Evolutionary conservation across 1,139 yeast species (phyloP).

Genomic region (Saccharomyces pastorianus): DNA sequence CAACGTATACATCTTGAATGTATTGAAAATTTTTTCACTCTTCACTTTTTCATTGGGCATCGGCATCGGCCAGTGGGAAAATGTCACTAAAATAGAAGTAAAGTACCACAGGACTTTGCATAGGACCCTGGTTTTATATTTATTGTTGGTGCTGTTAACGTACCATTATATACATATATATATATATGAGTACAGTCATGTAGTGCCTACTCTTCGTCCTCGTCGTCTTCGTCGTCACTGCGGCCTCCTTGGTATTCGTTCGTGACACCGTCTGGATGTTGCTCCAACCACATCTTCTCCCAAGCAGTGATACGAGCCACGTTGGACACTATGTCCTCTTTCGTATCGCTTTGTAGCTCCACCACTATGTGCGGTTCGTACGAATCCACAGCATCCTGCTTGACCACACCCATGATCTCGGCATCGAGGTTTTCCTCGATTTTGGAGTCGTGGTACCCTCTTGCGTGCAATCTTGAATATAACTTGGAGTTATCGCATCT

Average conservation of each 20-base stretch:
- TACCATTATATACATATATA: neutral
- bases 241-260: constrained; percentile 26
- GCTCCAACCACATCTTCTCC: constrained; percentile 61
- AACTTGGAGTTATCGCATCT: constrained; percentile 66
- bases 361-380: constrained; percentile 77
- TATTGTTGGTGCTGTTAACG: no score
- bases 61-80: neutral
- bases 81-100: neutral
- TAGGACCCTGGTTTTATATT: no score
- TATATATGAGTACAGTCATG: neutral
- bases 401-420: constrained; percentile 89
- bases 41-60: neutral
- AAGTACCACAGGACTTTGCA: neutral
- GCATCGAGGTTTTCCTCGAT: constrained; percentile 90
- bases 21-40: neutral
- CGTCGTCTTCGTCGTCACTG: constrained; percentile 1
- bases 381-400: constrained; percentile 78
- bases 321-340: constrained; percentile 72
- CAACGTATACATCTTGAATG: neutral
- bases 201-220: neutral
- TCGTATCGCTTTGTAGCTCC: constrained; percentile 61
- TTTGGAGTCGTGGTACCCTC: constrained; percentile 73
- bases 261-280: constrained; percentile 42
- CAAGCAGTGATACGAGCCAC: constrained; percentile 68
- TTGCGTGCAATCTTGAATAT: constrained; percentile 62